Evolutionary conservation across 2,329 filamentous ascomycete genomes (phyloP).

Genomic region (Fusarium virguliforme): DNA sequence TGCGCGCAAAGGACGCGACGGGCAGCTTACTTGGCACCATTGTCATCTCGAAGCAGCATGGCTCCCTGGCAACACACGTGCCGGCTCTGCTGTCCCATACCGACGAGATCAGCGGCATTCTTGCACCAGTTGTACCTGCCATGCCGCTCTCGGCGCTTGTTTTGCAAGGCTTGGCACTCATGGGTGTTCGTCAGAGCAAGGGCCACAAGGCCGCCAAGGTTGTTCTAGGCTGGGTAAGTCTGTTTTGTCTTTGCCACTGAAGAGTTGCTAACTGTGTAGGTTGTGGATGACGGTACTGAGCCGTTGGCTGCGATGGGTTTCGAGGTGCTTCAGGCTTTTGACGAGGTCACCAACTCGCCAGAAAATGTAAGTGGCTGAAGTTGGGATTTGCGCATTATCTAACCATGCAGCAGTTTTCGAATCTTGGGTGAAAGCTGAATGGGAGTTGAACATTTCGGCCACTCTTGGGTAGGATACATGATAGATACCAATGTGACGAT

Average conservation of each 20-base stretch:
- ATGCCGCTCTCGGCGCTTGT: slow-evolving; percentile 79
- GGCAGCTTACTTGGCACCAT: slow-evolving; percentile 83
- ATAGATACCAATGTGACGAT: slow-evolving; percentile 2
- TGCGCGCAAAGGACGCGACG: slow-evolving; percentile 81
- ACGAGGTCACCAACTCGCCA: slow-evolving; percentile 80
- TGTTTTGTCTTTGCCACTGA: not conserved
- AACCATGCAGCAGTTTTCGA: slow-evolving; percentile 33
- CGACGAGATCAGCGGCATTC: slow-evolving; percentile 79
- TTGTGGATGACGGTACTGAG: slow-evolving; percentile 80
- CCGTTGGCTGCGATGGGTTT: slow-evolving; percentile 86
- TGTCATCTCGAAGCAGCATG: slow-evolving; percentile 82
- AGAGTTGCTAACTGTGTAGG: slow-evolving; percentile 62
- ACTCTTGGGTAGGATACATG: slow-evolving; percentile 8
- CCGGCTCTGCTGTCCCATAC: slow-evolving; percentile 76
- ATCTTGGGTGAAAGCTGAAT: slow-evolving; percentile 18
- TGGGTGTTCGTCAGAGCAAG: slow-evolving; percentile 88
- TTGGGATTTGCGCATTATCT: not conserved
- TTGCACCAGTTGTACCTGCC: slow-evolving; percentile 83
- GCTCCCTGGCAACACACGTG: slow-evolving; percentile 78
- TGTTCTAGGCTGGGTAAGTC: slow-evolving; percentile 83
- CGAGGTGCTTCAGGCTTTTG: slow-evolving; percentile 82
- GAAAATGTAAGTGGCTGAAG: slow-evolving; percentile 61
- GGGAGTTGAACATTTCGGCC: not conserved
- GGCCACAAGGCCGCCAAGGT: slow-evolving; percentile 81
- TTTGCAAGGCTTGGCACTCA: slow-evolving; percentile 82